phyloP scores from a whole-genome alignment of 2,329 filamentous ascomycete species.

The Ophiostoma himal-ulmi region DNA sequence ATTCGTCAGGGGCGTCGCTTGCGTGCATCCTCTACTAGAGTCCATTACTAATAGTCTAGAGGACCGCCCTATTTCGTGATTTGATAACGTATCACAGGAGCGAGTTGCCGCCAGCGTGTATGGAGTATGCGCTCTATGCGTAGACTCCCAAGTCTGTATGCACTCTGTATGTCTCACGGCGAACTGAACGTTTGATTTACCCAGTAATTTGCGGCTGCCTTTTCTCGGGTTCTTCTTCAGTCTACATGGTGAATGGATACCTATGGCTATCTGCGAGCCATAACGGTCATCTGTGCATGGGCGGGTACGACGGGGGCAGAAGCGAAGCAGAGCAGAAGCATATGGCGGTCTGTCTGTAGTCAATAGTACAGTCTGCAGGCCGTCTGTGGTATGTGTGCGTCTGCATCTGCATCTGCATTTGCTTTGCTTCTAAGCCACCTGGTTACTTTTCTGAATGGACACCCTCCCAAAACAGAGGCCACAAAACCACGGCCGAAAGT shows the following conservation, averaged over 20 bases:
- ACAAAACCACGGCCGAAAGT: not conserved
- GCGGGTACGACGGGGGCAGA: not conserved
- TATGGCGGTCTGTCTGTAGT: conserved; percentile 12
- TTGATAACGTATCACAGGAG: not conserved
- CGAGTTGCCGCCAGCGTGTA: not conserved
- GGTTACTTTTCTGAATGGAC: not conserved
- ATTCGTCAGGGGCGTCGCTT: not conserved
- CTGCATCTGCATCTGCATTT: not conserved
- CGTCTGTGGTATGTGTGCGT: not conserved
- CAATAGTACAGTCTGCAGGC: not conserved
- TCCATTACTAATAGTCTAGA: not conserved
- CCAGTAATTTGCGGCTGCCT: not conserved
- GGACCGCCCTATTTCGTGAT: not conserved
- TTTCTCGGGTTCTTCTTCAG: not conserved
- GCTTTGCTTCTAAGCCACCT: not conserved
- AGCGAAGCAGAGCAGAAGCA: not conserved
- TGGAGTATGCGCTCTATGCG: not conserved
- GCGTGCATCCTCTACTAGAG: not conserved
- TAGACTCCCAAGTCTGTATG: not conserved
- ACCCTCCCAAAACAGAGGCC: not conserved
- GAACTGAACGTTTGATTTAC: not conserved
- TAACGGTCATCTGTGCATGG: conserved; percentile 4
- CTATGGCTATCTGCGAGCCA: not conserved
- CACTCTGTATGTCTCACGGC: conserved; percentile 1
- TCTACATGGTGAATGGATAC: not conserved